A percentile compares a stretch with the other conserved stretches of the same genome.
These are phyloP conservation scores for Zygoascus meyerae DNA, from an alignment of 1,139 yeast species.

Conservation along the genomic window DNA sequence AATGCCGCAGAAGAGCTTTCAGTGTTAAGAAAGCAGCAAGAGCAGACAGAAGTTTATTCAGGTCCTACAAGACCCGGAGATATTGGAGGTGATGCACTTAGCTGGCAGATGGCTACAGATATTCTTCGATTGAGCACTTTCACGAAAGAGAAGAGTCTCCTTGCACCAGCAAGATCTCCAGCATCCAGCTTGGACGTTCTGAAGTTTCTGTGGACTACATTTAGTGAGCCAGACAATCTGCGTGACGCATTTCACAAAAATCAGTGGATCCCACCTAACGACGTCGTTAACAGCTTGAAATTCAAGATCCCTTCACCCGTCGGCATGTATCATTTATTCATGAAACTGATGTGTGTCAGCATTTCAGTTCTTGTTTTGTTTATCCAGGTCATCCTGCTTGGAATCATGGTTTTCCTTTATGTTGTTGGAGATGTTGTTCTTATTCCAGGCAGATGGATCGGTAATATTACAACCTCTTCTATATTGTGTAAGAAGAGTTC, in stretches of 20 bases:
- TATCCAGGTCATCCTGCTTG: slow-evolving; percentile 25
- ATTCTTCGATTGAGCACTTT: slow-evolving; percentile 17
- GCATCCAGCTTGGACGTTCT: slow-evolving; percentile 13
- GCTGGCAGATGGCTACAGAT: slow-evolving; percentile 30
- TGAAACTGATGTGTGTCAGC: slow-evolving; percentile 17
- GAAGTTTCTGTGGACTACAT: slow-evolving; percentile 24
- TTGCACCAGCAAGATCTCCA: slow-evolving; percentile 6
- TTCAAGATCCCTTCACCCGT: slow-evolving; percentile 2
- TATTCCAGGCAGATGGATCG: slow-evolving; percentile 16
- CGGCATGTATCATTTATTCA: slow-evolving; percentile 8
- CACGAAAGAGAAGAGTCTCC: slow-evolving; percentile 9
- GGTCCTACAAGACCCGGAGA: slow-evolving; percentile 25
- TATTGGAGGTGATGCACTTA: slow-evolving; percentile 25
- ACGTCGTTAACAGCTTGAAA: slow-evolving; percentile 20
- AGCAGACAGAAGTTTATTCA: neutral
- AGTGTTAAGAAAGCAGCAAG: slow-evolving; percentile 2
- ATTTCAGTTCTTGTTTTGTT: slow-evolving; percentile 22
- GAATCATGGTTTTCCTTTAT: slow-evolving; percentile 27
- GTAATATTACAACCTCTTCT: slow-evolving; percentile 15
- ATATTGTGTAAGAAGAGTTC: slow-evolving; percentile 28
- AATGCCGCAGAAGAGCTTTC: slow-evolving; percentile 5
- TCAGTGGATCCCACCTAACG: slow-evolving; percentile 24
- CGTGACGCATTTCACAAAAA: slow-evolving; percentile 8
- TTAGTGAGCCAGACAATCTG: slow-evolving; percentile 24
- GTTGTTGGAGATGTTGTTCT: slow-evolving; percentile 26